A percentile compares a stretch with the other conserved stretches of the same genome.
phyloP scores from a whole-genome alignment of 495 filamentous ascomycete genomes.

The Neurospora sp. region DNA sequence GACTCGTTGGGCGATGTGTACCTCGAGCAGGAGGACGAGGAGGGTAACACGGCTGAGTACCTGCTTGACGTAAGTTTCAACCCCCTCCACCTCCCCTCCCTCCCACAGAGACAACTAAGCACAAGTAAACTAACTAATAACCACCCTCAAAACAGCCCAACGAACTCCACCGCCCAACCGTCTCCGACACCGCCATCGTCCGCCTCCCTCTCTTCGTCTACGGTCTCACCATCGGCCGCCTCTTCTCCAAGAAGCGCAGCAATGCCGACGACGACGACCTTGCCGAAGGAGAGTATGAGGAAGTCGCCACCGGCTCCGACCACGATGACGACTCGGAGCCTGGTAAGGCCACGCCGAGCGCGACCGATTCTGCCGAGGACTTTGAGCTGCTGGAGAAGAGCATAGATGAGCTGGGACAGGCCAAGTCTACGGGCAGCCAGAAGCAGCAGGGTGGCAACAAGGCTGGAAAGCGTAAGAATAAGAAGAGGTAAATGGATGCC shows the following conservation, averaged over 20 bases:
- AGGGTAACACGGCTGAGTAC: conserved; percentile 72
- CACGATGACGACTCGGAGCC: conserved; percentile 27
- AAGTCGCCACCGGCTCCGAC: conserved; percentile 17
- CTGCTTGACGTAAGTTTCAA: conserved; percentile 60
- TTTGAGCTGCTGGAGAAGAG: conserved; percentile 48
- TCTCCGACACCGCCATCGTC: conserved; percentile 61
- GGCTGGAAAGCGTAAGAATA: conserved; percentile 36
- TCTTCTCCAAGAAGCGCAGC: conserved; percentile 30
- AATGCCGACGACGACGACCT: conserved; percentile 24
- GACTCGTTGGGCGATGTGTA: conserved; percentile 88
- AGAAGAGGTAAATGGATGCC: conserved; percentile 29
- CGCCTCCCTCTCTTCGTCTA: conserved; percentile 59
- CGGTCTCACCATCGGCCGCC: conserved; percentile 43
- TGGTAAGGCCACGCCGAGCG: conserved; percentile 32
- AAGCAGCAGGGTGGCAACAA: conserved; percentile 27
- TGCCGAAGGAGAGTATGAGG: conserved; percentile 22
- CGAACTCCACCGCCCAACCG: conserved; percentile 53
- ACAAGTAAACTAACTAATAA: neutral
- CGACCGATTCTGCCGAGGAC: conserved; percentile 42
- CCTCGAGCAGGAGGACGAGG: conserved; percentile 78
- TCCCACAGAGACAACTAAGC: neutral
- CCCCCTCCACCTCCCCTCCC: neutral
- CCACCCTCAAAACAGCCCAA: conserved; percentile 33
- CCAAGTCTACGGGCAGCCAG: conserved; percentile 31
- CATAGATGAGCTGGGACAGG: conserved; percentile 31